Conservation (phyloP, 345 rosid species). For the Aquilaria yunnanensis region DNA sequence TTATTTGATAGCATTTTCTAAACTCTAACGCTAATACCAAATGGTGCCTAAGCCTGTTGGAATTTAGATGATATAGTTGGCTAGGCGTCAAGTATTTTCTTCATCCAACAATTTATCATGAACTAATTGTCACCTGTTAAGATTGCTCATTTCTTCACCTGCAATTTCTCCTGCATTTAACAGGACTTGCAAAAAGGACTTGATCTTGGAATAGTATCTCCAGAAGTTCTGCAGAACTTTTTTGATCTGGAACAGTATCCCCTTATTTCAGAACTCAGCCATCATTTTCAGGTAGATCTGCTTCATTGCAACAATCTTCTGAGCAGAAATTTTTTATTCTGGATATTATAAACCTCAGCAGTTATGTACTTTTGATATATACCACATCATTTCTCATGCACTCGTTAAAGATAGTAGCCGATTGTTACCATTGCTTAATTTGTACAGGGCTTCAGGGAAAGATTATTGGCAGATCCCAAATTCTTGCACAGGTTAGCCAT, state of each 20-base stretch:
- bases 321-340: not conserved
- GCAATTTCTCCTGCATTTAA: slow-evolving; percentile 11
- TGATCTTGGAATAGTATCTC: slow-evolving; percentile 92
- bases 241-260: slow-evolving; percentile 87
- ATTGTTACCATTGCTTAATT: slow-evolving; percentile 16
- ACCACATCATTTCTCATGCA: not conserved
- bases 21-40: not conserved
- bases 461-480: slow-evolving; percentile 87
- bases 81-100: not conserved
- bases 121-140: not conserved
- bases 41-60: not conserved
- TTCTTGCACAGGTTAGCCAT: slow-evolving; percentile 86
- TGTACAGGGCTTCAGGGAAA: slow-evolving; percentile 90
- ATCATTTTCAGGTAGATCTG: slow-evolving; percentile 67
- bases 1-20: not conserved
- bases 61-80: slow-evolving; percentile 1
- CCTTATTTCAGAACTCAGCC: slow-evolving; percentile 71
- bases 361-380: not conserved
- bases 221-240: slow-evolving; percentile 90
- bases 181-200: slow-evolving; percentile 96
- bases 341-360: not conserved
- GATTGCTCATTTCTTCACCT: slow-evolving; percentile 3
- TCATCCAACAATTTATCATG: not conserved
- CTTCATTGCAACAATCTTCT: not conserved
- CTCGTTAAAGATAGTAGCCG: not conserved